A percentile compares a stretch with the other conserved stretches of the same genome.
Evolutionary conservation across 148 eudicot species (phyloP).

Genomic region (Diospyros lotus): DNA sequence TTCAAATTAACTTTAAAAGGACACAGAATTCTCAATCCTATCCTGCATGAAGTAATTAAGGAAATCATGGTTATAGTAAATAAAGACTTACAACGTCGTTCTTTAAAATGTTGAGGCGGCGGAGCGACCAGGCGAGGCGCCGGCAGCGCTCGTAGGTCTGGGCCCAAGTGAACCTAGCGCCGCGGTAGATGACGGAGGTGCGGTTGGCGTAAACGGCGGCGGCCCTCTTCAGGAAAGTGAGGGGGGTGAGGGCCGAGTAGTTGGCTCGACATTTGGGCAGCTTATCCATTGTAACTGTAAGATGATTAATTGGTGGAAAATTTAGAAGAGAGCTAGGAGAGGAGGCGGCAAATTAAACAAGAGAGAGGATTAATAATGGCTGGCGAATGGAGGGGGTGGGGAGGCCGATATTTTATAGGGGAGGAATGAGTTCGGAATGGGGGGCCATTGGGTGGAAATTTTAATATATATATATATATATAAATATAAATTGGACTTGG

Average conservation of each 20-base stretch:
- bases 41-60: background rate
- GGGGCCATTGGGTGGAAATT: too few relatives aligned
- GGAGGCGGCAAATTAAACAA: background rate
- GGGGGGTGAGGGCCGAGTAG: slow-evolving; percentile 64
- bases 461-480: too few relatives aligned
- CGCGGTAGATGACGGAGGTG: slow-evolving; percentile 57
- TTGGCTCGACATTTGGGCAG: slow-evolving; percentile 65
- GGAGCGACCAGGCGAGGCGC: slow-evolving; percentile 76
- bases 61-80: too few relatives aligned
- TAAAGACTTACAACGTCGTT: slow-evolving; percentile 59
- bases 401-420: too few relatives aligned
- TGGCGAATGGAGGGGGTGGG: too few relatives aligned
- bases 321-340: background rate
- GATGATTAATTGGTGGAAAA: too few relatives aligned
- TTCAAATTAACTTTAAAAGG: too few relatives aligned
- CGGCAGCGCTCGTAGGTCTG: slow-evolving; percentile 76
- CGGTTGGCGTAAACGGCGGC: slow-evolving; percentile 55
- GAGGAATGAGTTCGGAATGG: too few relatives aligned
- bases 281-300: slow-evolving; percentile 40
- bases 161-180: slow-evolving; percentile 59
- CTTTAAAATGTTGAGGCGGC: slow-evolving; percentile 44
- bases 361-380: background rate
- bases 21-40: too few relatives aligned
- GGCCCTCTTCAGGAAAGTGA: slow-evolving; percentile 73
- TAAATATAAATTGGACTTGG: too few relatives aligned